Base-by-base conservation (phyloP, 129 eudicot species). In the Gnaphalium uliginosum region DNA sequence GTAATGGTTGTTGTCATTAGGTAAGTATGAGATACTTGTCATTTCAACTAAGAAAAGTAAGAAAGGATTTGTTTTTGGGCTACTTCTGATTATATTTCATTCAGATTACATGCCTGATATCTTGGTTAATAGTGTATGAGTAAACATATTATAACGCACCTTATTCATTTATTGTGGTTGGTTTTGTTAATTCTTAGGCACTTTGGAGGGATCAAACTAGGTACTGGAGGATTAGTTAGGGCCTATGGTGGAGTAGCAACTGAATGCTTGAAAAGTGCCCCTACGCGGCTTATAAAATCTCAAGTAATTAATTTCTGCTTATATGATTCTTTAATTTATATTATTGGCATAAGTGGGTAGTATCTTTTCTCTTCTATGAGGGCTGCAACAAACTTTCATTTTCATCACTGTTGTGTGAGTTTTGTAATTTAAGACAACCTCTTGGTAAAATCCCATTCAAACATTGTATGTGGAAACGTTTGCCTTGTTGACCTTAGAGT, bases 241-340 rank as follows among this genome's bases (percentile, higher is more conserved):
- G 97, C 98, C 13, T 94, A 94, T 82, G 98, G 98, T 59, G 98
- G 98, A 68, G 98, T 90, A 23, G 96, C 98, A 27, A 79, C 88
- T 19, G 97, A 90, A 79, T 94, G 98, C 87, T 82, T 94, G 87
- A 94, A 79, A 83, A 94, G 73, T 79, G 91, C 96, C 74, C 91
- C 98, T 11, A 89, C 96, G 24, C 83, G 86, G 78, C 87, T 94
- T 65, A 79, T 94, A 70, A 94, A 94, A 84, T 89, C 98, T 30
- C 93, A 94, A 79, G 98, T 94, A 86, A 83, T 17, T 23, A 46
- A 13, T 75, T 33, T 61, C 54, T 73, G 51, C 58, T 15, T 46
- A n/a, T n/a, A 30, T 46, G 63, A 25, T 46, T 43, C 23, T 48
- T 30, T 75, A 13, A 11, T 50, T 30, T 65, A 15, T 75, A n/a